Conservation (phyloP, 345 rosid species). For the Erucastrum elatum region DNA sequence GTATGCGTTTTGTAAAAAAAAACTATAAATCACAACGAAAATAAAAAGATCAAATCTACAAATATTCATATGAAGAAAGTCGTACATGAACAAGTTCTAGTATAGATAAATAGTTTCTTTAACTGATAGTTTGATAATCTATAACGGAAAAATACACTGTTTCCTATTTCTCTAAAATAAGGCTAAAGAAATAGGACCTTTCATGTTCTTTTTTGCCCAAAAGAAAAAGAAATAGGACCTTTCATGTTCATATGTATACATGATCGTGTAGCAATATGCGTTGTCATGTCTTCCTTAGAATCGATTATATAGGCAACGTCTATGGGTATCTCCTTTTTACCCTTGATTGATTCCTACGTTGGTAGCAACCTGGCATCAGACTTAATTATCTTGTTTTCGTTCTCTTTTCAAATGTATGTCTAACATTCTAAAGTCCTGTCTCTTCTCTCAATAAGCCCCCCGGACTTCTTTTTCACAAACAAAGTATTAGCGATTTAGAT, state of each 20-base stretch:
- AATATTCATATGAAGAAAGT: not conserved
- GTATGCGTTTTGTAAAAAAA: not conserved
- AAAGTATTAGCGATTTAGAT: not conserved
- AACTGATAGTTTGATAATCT: not conserved
- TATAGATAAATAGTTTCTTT: not conserved
- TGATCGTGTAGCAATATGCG: conserved; percentile 28
- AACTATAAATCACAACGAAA: not conserved
- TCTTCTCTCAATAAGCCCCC: not conserved
- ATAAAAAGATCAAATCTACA: not conserved
- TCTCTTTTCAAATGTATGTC: conserved; percentile 18
- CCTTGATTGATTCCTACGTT: conserved; percentile 27
- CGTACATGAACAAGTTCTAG: not conserved
- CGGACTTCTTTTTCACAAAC: not conserved
- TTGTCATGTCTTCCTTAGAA: conserved; percentile 37
- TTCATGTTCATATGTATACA: conserved; percentile 20
- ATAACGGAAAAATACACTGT: not conserved
- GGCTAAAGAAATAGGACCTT: conserved; percentile 12
- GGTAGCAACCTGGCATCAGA: conserved; percentile 36
- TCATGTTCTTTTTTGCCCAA: not conserved
- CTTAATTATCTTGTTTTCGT: conserved; percentile 25
- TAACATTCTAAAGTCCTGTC: conserved; percentile 10
- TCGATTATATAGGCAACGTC: conserved; percentile 14
- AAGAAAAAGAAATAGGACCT: not conserved
- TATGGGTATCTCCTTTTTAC: conserved; percentile 6
- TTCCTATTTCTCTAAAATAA: conserved; percentile 2